A percentile compares a stretch with the other conserved stretches of the same genome.
Evolutionary conservation across 768 basidiomycete genomes (phyloP).

Genomic region (Calocybe cyanea): DNA sequence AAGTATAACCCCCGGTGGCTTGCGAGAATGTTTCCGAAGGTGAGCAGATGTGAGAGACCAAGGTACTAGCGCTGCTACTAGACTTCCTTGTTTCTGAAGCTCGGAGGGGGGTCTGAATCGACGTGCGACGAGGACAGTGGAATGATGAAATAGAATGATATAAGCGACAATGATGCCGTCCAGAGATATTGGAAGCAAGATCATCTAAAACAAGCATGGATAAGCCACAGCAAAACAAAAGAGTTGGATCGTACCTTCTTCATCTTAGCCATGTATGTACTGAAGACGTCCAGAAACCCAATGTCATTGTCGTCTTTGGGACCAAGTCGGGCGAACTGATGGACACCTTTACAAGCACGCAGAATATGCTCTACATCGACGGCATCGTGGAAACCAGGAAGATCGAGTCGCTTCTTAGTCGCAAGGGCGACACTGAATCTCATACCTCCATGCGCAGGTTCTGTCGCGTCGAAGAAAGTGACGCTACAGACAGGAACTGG

Average conservation of each 20-base stretch:
- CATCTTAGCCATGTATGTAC: slow-evolving; percentile 41
- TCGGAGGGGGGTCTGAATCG: slow-evolving; percentile 39
- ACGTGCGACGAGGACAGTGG: slow-evolving; percentile 28
- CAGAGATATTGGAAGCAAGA: slow-evolving; percentile 42
- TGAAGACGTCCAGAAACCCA: slow-evolving; percentile 36
- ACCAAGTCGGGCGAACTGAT: slow-evolving; percentile 52
- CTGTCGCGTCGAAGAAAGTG: slow-evolving; percentile 40
- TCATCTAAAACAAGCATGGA: slow-evolving; percentile 33
- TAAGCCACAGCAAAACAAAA: slow-evolving; percentile 2
- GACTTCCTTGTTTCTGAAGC: slow-evolving; percentile 22
- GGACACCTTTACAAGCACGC: slow-evolving; percentile 42
- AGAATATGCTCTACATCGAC: slow-evolving; percentile 44
- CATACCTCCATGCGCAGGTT: slow-evolving; percentile 35
- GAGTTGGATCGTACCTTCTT: slow-evolving; percentile 38
- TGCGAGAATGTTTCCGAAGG: slow-evolving; percentile 25
- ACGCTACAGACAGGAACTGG: slow-evolving; percentile 48
- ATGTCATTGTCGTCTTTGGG: slow-evolving; percentile 37
- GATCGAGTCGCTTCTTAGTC: slow-evolving; percentile 34
- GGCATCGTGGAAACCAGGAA: slow-evolving; percentile 46
- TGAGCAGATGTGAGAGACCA: slow-evolving; percentile 37
- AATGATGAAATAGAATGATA: slow-evolving; percentile 51
- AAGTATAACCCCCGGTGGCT: slow-evolving; percentile 13
- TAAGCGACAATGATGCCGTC: slow-evolving; percentile 47
- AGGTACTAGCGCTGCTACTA: slow-evolving; percentile 46
- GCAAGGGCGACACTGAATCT: slow-evolving; percentile 47